phyloP scores from a whole-genome alignment of 306 rosid genomes.

The Quercus gilva region DNA sequence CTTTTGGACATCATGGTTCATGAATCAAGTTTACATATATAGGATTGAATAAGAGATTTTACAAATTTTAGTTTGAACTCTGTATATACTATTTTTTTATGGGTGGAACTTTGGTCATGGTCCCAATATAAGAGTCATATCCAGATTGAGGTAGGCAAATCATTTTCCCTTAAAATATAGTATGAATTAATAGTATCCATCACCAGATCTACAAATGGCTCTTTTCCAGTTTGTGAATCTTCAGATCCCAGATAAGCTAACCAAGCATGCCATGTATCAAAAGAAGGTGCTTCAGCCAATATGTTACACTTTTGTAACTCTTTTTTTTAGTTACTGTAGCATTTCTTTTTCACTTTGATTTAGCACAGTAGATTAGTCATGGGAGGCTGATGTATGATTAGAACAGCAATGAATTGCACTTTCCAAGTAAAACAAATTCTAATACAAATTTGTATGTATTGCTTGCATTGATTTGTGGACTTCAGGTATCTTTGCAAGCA shows the following conservation, averaged over 20 bases:
- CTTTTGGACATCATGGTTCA: not conserved
- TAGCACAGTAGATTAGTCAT: not conserved
- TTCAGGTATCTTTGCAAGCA: constrained; percentile 75
- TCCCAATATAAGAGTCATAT: not conserved
- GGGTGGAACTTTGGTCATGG: not conserved
- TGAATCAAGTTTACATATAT: not conserved
- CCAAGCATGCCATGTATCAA: not conserved
- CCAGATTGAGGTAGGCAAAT: not conserved
- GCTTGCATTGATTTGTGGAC: constrained; percentile 1
- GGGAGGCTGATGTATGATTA: not conserved
- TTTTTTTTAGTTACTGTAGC: not conserved
- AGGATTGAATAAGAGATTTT: not conserved
- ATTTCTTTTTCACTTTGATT: not conserved
- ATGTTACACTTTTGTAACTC: not conserved
- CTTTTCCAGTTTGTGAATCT: constrained; percentile 17
- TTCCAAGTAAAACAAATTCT: constrained; percentile 3
- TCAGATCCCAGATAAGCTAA: not conserved
- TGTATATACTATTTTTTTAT: not conserved
- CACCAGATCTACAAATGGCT: not conserved
- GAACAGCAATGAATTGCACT: not conserved
- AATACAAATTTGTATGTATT: constrained; percentile 1
- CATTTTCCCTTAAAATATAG: not conserved
- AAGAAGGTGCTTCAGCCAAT: not conserved
- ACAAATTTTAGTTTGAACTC: not conserved
- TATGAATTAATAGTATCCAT: not conserved